Evolutionary conservation across 2,329 filamentous ascomycete species (phyloP).

Genomic region (Alternaria consortialis): DNA sequence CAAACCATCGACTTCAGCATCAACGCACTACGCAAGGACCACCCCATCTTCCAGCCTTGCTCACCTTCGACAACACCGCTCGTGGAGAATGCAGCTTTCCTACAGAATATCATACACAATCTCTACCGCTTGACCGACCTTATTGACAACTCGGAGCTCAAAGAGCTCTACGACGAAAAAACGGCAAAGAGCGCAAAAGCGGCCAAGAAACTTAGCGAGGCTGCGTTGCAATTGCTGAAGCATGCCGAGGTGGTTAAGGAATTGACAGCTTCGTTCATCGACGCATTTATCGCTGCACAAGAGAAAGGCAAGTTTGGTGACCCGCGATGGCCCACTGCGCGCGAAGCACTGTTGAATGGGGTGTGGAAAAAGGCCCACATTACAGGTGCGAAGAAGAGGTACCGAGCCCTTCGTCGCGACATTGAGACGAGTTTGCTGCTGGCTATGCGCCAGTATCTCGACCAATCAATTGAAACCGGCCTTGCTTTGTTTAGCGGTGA

Average conservation of each 20-base stretch:
- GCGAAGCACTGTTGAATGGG: constrained; percentile 41
- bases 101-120: constrained; percentile 35
- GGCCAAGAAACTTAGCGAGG: constrained; percentile 36
- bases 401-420: constrained; percentile 32
- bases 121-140: constrained; percentile 34
- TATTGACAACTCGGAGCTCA: constrained; percentile 31
- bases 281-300: constrained; percentile 33
- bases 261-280: constrained; percentile 28
- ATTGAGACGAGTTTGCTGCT: constrained; percentile 37
- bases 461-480: constrained; percentile 41
- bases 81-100: constrained; percentile 30
- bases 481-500: constrained; percentile 34
- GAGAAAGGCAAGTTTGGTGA: constrained; percentile 32
- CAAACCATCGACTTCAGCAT: constrained; percentile 37
- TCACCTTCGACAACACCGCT: constrained; percentile 16
- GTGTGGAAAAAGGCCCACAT: constrained; percentile 46
- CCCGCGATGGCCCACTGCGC: constrained; percentile 29
- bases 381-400: constrained; percentile 36
- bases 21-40: constrained; percentile 35
- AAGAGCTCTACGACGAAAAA: constrained; percentile 29
- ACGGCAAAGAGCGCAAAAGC: constrained; percentile 20
- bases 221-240: constrained; percentile 37
- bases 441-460: constrained; percentile 41
- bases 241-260: constrained; percentile 35
- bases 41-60: constrained; percentile 32